Conservation (phyloP, 805 yeast genomes). For the Sugiyamaella americana region DNA sequence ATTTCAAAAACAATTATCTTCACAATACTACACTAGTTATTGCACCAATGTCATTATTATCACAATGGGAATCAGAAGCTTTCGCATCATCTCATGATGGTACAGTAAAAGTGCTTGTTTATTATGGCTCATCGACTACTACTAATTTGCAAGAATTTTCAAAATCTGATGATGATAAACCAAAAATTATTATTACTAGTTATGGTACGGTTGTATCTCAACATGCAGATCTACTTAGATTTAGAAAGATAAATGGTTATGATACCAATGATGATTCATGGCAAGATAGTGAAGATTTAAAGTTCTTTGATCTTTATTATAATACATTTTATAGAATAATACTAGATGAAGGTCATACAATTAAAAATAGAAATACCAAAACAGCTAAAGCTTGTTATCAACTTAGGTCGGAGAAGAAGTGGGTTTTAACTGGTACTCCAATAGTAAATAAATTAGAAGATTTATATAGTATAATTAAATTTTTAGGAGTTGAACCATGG, state of each 20-base stretch:
- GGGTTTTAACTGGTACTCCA: constrained; percentile 93
- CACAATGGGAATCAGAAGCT: constrained; percentile 73
- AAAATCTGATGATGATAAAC: constrained; percentile 63
- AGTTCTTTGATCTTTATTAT: constrained; percentile 89
- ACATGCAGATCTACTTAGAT: constrained; percentile 83
- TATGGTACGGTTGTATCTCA: constrained; percentile 74
- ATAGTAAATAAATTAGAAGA: constrained; percentile 92
- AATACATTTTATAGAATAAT: constrained; percentile 69
- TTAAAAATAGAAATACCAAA: constrained; percentile 88
- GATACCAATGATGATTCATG: constrained; percentile 73
- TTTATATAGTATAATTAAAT: constrained; percentile 89
- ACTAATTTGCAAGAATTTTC: constrained; percentile 88
- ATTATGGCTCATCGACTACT: constrained; percentile 71
- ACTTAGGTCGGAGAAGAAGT: constrained; percentile 75
- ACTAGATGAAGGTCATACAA: constrained; percentile 95
- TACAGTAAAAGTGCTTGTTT: constrained; percentile 38
- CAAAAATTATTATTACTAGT: constrained; percentile 52
- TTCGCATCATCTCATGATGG: constrained; percentile 38
- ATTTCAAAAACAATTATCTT: constrained; percentile 89
- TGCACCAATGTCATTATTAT: constrained; percentile 87
- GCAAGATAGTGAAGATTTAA: constrained; percentile 70
- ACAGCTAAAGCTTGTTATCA: constrained; percentile 85
- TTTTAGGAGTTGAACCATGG: constrained; percentile 87
- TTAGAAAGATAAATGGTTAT: constrained; percentile 82
- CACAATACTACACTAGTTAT: constrained; percentile 95